These are phyloP conservation scores for Cantharellus cinnabarinus DNA, from an alignment of 768 basidiomycete genomes.

Conservation along the genomic window DNA sequence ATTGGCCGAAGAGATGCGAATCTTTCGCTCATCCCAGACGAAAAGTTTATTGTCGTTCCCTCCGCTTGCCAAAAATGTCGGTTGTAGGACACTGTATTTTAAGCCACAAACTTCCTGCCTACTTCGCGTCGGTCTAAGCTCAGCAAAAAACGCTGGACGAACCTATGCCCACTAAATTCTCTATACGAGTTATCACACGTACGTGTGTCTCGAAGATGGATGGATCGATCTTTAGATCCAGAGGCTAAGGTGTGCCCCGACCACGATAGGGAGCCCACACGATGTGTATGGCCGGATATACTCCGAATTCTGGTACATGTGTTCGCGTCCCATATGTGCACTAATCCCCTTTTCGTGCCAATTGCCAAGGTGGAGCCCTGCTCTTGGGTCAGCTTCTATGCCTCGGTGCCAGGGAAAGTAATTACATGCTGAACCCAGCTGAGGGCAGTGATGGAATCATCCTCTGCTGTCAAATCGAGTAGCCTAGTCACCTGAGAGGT, in stretches of 20 bases:
- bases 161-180: constrained; percentile 40
- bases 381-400: neutral
- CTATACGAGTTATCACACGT: constrained; percentile 50
- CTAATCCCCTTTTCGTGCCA: constrained; percentile 70
- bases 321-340: constrained; percentile 87
- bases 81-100: constrained; percentile 54
- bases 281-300: constrained; percentile 72
- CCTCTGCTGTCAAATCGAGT: constrained; percentile 42
- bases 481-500: constrained; percentile 84
- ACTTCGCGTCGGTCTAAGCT: constrained; percentile 13
- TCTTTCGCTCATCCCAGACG: constrained; percentile 67
- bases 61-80: constrained; percentile 66
- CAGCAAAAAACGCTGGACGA: constrained; percentile 11
- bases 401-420: neutral
- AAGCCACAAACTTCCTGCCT: constrained; percentile 91
- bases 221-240: constrained; percentile 76
- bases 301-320: constrained; percentile 56
- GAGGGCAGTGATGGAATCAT: constrained; percentile 65
- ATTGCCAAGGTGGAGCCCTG: constrained; percentile 76
- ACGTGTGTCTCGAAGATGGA: constrained; percentile 84
- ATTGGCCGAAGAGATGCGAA: neutral
- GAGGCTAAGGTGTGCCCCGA: constrained; percentile 72
- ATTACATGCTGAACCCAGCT: constrained; percentile 71
- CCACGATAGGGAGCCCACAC: constrained; percentile 91
- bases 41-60: constrained; percentile 99